Percentiles rank a stretch among this genome's conserved stretches.
Conservation (phyloP, 805 yeast species). For the Sugiyamaella boreocaroliniensis region DNA sequence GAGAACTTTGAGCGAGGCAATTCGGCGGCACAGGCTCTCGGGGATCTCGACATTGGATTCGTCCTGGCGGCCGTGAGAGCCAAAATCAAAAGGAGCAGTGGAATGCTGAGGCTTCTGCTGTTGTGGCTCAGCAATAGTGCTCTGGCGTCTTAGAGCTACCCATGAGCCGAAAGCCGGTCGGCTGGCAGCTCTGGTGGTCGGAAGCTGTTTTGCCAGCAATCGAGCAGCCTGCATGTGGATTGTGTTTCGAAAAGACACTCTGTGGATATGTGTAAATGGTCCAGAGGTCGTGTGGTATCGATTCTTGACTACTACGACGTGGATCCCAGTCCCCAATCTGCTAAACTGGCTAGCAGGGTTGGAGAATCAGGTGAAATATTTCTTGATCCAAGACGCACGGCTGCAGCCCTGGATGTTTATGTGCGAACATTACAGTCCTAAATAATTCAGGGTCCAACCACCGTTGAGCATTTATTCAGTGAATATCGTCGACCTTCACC, state of each 20-base stretch:
- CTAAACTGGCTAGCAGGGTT: background rate
- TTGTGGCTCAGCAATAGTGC: background rate
- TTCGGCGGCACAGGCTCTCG: conserved; percentile 47
- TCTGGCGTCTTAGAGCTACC: background rate
- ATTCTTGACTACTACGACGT: background rate
- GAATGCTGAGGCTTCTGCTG: conserved; percentile 4
- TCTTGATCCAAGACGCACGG: background rate
- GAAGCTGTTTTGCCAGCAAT: background rate
- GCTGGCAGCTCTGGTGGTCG: background rate
- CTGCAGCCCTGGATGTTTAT: background rate
- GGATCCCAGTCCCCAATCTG: background rate
- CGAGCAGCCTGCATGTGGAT: background rate
- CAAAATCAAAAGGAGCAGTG: conserved; percentile 29
- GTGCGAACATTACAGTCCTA: background rate
- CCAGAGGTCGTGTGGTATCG: background rate
- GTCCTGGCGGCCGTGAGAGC: conserved; percentile 20
- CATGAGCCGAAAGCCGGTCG: background rate
- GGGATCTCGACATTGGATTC: conserved; percentile 31
- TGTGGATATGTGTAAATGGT: background rate
- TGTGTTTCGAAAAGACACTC: background rate
- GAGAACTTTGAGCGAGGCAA: conserved; percentile 71
- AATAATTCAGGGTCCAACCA: background rate
- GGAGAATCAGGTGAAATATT: background rate
- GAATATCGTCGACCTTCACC: background rate
- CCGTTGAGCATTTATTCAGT: background rate